Conservation (phyloP, 192 early-diverging fungal species). For the Geranomyces michiganensis region DNA sequence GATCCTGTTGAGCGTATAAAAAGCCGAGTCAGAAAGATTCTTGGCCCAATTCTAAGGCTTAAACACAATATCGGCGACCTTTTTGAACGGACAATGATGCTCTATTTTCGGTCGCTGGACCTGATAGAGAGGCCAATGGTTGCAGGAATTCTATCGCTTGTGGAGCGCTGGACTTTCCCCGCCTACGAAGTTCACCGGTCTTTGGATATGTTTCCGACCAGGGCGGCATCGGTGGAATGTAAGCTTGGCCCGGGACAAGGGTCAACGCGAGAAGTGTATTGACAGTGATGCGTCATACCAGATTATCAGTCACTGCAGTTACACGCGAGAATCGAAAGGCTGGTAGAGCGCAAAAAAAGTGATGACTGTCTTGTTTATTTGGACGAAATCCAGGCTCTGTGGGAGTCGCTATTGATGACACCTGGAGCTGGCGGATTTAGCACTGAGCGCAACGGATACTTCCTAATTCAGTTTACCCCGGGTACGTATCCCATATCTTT, state of each 20-base stretch:
- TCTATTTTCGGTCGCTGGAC: conserved; percentile 32
- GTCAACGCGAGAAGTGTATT: no score
- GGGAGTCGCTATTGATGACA: conserved; percentile 1
- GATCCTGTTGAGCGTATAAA: neutral
- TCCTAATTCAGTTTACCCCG: conserved; percentile 24
- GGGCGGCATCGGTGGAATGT: conserved; percentile 14
- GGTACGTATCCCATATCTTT: neutral
- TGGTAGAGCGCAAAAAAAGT: neutral
- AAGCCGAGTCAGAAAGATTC: conserved; percentile 15
- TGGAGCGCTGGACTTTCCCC: conserved; percentile 27
- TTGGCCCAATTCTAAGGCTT: conserved; percentile 24
- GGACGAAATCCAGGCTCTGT: conserved; percentile 11
- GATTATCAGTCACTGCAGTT: conserved; percentile 26
- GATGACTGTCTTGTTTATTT: conserved; percentile 6
- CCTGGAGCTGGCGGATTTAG: neutral
- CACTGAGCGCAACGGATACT: conserved; percentile 14
- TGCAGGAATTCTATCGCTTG: conserved; percentile 25
- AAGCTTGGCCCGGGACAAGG: neutral
- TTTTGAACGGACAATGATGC: conserved; percentile 33
- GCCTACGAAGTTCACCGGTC: conserved; percentile 13
- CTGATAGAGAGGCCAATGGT: conserved; percentile 25
- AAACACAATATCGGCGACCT: neutral
- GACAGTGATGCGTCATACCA: neutral
- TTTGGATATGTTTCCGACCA: conserved; percentile 12
- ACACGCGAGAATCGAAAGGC: conserved; percentile 18